phyloP scores from a whole-genome alignment of 2,329 filamentous ascomycete genomes.

The Hawksworthiomyces lignivorus region DNA sequence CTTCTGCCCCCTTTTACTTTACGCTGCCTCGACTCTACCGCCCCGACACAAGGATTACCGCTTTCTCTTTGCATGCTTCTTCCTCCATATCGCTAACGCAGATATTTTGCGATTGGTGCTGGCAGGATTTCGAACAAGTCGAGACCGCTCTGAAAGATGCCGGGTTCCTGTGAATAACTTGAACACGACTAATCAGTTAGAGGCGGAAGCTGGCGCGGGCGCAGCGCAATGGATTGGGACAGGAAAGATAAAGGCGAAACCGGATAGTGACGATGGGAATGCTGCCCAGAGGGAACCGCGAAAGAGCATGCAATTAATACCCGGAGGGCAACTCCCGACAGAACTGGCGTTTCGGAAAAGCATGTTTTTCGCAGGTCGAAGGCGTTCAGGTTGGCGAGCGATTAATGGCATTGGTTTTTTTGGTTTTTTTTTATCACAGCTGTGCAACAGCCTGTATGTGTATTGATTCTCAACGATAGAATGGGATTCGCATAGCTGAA shows the following conservation, averaged over 20 bases:
- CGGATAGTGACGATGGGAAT: too few relatives aligned
- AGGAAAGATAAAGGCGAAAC: too few relatives aligned
- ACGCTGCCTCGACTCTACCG: background rate
- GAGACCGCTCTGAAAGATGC: slow-evolving; percentile 28
- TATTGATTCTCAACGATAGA: too few relatives aligned
- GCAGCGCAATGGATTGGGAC: too few relatives aligned
- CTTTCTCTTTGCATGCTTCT: background rate
- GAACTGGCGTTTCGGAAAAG: background rate
- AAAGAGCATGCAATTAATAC: too few relatives aligned
- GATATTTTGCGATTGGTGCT: background rate
- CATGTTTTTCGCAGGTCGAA: background rate
- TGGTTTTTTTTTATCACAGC: too few relatives aligned
- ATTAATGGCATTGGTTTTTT: background rate
- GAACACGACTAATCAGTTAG: too few relatives aligned
- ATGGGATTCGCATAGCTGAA: too few relatives aligned
- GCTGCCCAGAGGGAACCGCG: background rate
- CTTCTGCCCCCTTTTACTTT: background rate
- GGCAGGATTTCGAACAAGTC: slow-evolving; percentile 29
- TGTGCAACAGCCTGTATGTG: too few relatives aligned
- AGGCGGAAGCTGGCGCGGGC: too few relatives aligned
- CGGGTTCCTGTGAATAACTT: slow-evolving; percentile 34
- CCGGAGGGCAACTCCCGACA: too few relatives aligned
- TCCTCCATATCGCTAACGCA: slow-evolving; percentile 10
- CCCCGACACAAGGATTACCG: background rate
- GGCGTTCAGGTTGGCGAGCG: slow-evolving; percentile 3